Evolutionary conservation across 306 rosid species (phyloP).

Genomic region (Urtica urens): DNA sequence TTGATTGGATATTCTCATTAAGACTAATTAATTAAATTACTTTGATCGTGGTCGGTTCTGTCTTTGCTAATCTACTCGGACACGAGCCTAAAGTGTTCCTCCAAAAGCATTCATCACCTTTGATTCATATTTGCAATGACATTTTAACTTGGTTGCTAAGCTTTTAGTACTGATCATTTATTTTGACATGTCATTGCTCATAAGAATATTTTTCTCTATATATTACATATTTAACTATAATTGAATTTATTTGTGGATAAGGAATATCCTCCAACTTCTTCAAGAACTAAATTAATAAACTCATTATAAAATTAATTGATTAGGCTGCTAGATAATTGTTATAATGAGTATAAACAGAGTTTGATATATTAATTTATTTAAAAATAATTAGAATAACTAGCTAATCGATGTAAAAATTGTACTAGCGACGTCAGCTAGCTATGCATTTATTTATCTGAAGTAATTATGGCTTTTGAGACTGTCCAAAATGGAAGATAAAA

Average conservation of each 20-base stretch:
- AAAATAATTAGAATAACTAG: too few species aligned
- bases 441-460: too few species aligned
- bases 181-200: background rate
- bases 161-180: background rate
- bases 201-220: background rate
- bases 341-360: too few species aligned
- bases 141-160: background rate
- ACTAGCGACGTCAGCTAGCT: too few species aligned
- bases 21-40: background rate
- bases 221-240: background rate
- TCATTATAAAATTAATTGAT: too few species aligned
- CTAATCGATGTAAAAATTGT: too few species aligned
- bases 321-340: too few species aligned
- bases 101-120: background rate
- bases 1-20: background rate
- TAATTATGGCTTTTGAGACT: too few species aligned
- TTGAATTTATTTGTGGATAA: background rate
- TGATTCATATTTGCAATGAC: background rate
- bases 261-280: too few species aligned
- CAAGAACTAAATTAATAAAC: too few species aligned
- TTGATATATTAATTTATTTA: too few species aligned
- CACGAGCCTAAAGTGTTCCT: background rate
- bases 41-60: slow-evolving; percentile 6
- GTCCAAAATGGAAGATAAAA: too few species aligned
- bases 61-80: slow-evolving; percentile 1